These are phyloP conservation scores for Brassica nigra DNA, from an alignment of 345 rosid genomes.

Conservation along the genomic window DNA sequence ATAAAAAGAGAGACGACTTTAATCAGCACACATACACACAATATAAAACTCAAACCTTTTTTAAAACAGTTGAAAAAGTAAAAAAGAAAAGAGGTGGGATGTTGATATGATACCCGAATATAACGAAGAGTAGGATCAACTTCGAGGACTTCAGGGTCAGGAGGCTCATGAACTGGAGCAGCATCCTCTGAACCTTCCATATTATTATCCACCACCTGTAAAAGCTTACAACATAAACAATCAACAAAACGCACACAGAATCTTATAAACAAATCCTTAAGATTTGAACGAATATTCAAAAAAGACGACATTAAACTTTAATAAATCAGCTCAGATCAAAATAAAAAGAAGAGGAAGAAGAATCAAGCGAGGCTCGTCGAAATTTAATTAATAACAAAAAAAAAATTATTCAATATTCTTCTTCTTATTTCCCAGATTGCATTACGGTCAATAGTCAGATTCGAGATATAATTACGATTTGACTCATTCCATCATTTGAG, in stretches of 20 bases:
- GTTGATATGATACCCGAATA: slow-evolving; percentile 48
- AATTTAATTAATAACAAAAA: not conserved
- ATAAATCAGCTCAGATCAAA: slow-evolving; percentile 20
- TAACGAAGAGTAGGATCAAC: slow-evolving; percentile 67
- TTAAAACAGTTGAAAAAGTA: no score
- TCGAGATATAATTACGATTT: slow-evolving; percentile 1
- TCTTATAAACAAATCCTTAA: not conserved
- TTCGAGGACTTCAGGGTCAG: slow-evolving; percentile 67
- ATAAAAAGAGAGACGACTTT: not conserved
- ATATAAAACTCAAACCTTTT: not conserved
- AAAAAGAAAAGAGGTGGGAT: not conserved
- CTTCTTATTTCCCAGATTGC: not conserved
- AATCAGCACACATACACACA: slow-evolving; percentile 3
- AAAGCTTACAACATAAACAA: slow-evolving; percentile 3
- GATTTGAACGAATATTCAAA: slow-evolving; percentile 19
- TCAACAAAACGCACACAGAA: slow-evolving; percentile 3
- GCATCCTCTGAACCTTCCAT: slow-evolving; percentile 51
- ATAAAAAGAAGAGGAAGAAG: not conserved
- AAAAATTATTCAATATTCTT: not conserved
- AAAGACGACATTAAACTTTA: not conserved
- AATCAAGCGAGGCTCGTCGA: not conserved
- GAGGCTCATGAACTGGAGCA: slow-evolving; percentile 51
- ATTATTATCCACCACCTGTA: slow-evolving; percentile 16
- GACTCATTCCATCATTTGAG: not conserved
- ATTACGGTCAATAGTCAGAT: not conserved